Conservation (phyloP, 345 rosid species). For the Citrus maxima region DNA sequence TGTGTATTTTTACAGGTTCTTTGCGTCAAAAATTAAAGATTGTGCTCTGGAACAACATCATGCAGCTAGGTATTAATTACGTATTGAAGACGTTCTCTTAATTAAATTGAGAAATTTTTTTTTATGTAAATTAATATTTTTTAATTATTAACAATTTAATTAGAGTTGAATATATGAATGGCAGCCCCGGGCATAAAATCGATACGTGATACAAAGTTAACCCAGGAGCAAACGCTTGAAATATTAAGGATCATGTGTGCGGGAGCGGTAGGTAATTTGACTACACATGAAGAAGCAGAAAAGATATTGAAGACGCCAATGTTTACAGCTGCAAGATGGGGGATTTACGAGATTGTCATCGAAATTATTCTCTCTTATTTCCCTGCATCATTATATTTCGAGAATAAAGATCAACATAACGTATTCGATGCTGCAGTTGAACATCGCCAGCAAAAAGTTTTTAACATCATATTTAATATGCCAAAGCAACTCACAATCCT, state of each 20-base stretch:
- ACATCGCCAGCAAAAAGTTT: too few relatives aligned
- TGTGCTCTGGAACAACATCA: not conserved
- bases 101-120: too few relatives aligned
- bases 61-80: not conserved
- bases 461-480: too few relatives aligned
- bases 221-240: not conserved
- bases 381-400: accelerated
- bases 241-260: too few relatives aligned
- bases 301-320: too few relatives aligned
- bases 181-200: not conserved
- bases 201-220: not conserved
- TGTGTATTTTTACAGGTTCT: not conserved
- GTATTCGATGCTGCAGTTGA: too few relatives aligned
- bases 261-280: too few relatives aligned
- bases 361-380: accelerated
- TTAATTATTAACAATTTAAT: not conserved
- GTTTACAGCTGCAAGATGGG: too few relatives aligned
- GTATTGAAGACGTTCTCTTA: not conserved
- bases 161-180: not conserved
- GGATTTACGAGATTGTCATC: too few relatives aligned
- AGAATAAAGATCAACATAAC: accelerated
- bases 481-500: accelerated
- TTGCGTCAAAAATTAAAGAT: not conserved
- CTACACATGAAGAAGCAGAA: accelerated
- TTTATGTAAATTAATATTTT: not conserved